Percentiles rank a stretch among this genome's conserved stretches.
Evolutionary conservation across 2,329 filamentous ascomycete genomes (phyloP).

Genomic region (Aspergillus fumigatus): DNA sequence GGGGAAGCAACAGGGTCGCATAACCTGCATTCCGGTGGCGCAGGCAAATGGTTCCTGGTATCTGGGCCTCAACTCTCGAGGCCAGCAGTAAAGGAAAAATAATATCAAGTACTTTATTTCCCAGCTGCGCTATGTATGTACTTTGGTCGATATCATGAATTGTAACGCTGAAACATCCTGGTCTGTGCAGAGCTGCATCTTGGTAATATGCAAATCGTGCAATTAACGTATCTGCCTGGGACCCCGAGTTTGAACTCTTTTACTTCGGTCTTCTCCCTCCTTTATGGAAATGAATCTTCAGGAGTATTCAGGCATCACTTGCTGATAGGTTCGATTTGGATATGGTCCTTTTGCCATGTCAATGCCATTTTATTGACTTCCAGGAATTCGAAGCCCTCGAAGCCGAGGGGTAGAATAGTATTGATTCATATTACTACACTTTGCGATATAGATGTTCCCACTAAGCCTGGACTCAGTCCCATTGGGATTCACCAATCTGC

Average conservation of each 20-base stretch:
- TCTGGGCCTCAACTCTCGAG: neutral
- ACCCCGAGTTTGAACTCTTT: neutral
- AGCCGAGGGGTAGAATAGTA: neutral
- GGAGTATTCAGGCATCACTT: neutral
- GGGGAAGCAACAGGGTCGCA: neutral
- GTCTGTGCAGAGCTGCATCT: neutral
- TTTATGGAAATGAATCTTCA: neutral
- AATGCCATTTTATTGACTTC: neutral
- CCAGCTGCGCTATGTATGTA: neutral
- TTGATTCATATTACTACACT: neutral
- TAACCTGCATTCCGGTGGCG: neutral
- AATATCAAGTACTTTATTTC: neutral
- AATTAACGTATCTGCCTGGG: neutral
- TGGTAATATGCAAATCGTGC: neutral
- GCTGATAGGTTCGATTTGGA: neutral
- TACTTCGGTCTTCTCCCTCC: neutral
- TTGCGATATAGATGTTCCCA: neutral
- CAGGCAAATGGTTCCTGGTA: neutral
- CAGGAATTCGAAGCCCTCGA: neutral
- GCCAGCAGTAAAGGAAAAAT: neutral
- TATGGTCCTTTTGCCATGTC: neutral
- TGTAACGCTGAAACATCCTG: neutral
- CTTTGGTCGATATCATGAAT: neutral
- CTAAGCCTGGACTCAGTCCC: neutral
- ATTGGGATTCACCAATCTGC: neutral